Evolutionary conservation across 305 asterid genomes (phyloP).

Genomic region (Striga hermonthica): DNA sequence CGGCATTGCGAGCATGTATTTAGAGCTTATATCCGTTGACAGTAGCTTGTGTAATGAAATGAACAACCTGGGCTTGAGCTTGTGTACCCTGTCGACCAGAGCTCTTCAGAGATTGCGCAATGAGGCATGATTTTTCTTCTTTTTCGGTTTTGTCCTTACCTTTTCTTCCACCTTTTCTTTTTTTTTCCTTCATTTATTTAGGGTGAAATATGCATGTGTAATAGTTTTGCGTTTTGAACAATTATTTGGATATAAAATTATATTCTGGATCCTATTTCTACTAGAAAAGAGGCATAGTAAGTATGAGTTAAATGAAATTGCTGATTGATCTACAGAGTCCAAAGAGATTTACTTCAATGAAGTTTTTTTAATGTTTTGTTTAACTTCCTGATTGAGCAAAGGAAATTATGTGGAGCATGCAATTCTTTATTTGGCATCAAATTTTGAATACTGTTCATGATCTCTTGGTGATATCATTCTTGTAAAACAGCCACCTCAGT

Average conservation of each 20-base stretch:
- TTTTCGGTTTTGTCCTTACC: no score
- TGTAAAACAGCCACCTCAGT: no score
- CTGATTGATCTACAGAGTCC: neutral
- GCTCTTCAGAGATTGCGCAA: constrained; percentile 94
- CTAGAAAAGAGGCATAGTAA: neutral
- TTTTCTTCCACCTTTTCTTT: constrained; percentile 4
- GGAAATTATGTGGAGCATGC: no score
- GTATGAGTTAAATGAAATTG: neutral
- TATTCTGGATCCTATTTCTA: constrained; percentile 5
- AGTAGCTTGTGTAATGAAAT: constrained; percentile 79
- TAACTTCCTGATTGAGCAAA: no score
- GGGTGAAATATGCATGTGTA: constrained; percentile 13
- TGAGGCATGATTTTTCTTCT: constrained; percentile 48
- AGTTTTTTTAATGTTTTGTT: neutral
- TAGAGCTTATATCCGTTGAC: constrained; percentile 97
- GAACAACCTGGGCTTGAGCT: constrained; percentile 73
- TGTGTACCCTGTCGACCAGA: constrained; percentile 90
- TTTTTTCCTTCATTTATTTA: constrained; percentile 2
- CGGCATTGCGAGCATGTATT: constrained; percentile 88
- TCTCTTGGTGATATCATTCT: no score
- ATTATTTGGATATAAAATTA: neutral
- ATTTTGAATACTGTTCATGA: no score
- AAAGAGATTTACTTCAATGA: neutral
- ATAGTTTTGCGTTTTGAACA: neutral
- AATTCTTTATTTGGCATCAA: no score